Percentiles rank a stretch among this genome's conserved stretches.
phyloP scores from a whole-genome alignment of 169 alveolate species.

The Eimeria tenella region DNA sequence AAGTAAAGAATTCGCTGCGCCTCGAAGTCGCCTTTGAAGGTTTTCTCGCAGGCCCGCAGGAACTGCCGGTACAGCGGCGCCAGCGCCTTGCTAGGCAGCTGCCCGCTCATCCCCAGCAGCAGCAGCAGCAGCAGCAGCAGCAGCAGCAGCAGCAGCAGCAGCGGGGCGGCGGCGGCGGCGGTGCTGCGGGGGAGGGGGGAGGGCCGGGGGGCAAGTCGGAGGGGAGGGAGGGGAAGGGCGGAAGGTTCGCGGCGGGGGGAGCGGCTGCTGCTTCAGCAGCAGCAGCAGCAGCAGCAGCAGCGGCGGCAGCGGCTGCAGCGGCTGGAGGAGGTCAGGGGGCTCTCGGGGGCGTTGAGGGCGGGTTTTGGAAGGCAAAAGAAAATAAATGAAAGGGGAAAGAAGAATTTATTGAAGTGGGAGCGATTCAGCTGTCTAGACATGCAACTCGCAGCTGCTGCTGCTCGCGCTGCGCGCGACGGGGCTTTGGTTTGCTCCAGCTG shows the following conservation, averaged over 20 bases:
- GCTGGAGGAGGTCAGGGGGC: too few relatives aligned
- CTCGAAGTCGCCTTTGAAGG: slow-evolving; percentile 72
- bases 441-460: background rate
- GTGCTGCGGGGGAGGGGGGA: background rate
- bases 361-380: too few relatives aligned
- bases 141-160: background rate
- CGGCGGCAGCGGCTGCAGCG: too few relatives aligned
- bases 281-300: too few relatives aligned
- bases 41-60: slow-evolving; percentile 76
- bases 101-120: background rate
- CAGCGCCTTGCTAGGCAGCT: background rate
- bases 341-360: too few relatives aligned
- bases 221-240: background rate
- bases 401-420: too few relatives aligned
- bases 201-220: background rate
- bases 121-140: background rate
- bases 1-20: slow-evolving; percentile 30
- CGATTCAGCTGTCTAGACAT: too few relatives aligned
- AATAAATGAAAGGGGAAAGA: too few relatives aligned
- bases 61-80: slow-evolving; percentile 65
- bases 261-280: too few relatives aligned
- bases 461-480: background rate
- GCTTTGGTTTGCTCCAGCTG: background rate
- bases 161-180: background rate
- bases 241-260: too few relatives aligned